phyloP scores from a whole-genome alignment of 2,329 filamentous ascomycete species.

The Fonsecaea pedrosoi region DNA sequence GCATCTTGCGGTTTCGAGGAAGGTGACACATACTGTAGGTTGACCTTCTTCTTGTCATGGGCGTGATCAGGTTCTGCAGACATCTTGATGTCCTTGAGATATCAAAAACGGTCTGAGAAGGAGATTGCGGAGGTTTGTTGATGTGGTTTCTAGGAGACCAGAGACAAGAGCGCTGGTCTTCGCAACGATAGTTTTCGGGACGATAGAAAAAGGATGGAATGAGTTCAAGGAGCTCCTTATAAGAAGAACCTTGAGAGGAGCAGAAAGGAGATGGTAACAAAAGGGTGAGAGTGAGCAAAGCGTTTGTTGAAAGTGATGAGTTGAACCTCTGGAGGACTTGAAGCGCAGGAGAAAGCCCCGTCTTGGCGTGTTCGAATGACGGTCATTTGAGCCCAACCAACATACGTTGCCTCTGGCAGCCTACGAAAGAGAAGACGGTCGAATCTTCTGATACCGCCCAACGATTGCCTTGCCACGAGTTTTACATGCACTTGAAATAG shows the following conservation, averaged over 20 bases:
- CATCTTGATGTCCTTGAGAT: constrained; percentile 63
- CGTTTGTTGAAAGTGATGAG: constrained; percentile 23
- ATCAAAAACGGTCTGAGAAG: constrained; percentile 12
- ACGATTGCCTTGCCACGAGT: constrained; percentile 13
- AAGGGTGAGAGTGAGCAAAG: constrained; percentile 24
- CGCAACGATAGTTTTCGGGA: background rate
- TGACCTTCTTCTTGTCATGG: constrained; percentile 80
- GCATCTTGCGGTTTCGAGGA: constrained; percentile 32
- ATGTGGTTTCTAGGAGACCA: constrained; percentile 12
- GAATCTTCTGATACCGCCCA: constrained; percentile 25
- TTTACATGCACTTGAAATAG: background rate
- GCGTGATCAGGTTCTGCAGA: constrained; percentile 68
- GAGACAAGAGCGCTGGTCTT: constrained; percentile 10
- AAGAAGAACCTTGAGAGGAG: constrained; percentile 28
- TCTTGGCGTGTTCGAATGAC: constrained; percentile 33
- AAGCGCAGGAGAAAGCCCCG: constrained; percentile 18
- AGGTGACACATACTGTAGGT: constrained; percentile 70
- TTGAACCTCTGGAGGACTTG: constrained; percentile 11
- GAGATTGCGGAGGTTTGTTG: constrained; percentile 11
- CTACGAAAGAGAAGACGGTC: constrained; percentile 26
- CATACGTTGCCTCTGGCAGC: constrained; percentile 35
- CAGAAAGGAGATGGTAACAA: constrained; percentile 10
- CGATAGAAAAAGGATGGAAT: constrained; percentile 1
- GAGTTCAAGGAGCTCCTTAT: constrained; percentile 19
- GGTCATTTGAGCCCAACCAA: constrained; percentile 8